phyloP scores from a whole-genome alignment of 2,329 filamentous ascomycete species.

The Arthrobotrys iridis region DNA sequence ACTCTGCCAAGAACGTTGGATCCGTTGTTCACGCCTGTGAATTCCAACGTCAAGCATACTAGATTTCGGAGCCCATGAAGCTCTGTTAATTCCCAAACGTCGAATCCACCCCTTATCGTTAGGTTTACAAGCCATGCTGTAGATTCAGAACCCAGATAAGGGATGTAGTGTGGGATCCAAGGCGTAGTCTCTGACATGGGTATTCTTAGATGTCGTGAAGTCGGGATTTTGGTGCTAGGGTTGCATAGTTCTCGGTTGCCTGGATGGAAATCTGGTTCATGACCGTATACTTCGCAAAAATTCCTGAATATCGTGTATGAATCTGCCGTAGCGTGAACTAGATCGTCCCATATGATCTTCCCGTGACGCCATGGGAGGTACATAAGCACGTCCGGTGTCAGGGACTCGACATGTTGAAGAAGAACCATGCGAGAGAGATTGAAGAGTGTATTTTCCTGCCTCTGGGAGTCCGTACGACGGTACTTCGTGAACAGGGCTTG shows the following conservation, averaged over 20 bases:
- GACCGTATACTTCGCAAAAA: conserved; percentile 48
- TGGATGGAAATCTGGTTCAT: conserved; percentile 46
- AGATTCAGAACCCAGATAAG: conserved; percentile 13
- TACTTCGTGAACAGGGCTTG: conserved; percentile 22
- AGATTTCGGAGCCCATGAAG: conserved; percentile 29
- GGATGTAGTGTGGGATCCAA: conserved; percentile 42
- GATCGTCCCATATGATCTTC: conserved; percentile 47
- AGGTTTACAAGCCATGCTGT: conserved; percentile 39
- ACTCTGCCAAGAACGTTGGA: conserved; percentile 23
- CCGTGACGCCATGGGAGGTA: conserved; percentile 38
- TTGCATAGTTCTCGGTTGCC: conserved; percentile 34
- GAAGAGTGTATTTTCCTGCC: conserved; percentile 35
- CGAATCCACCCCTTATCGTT: conserved; percentile 23
- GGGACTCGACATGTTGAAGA: conserved; percentile 43
- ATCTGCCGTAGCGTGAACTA: conserved; percentile 35
- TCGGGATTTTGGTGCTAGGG: neutral
- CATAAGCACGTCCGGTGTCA: conserved; percentile 39
- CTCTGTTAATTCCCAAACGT: conserved; percentile 41
- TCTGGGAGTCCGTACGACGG: conserved; percentile 37
- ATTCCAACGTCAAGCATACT: conserved; percentile 24
- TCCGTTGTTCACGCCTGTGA: neutral
- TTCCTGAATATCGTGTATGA: conserved; percentile 48
- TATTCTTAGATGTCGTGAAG: conserved; percentile 31
- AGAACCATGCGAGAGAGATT: conserved; percentile 40
- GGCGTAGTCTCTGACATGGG: conserved; percentile 26